Evolutionary conservation across 2,329 filamentous ascomycete genomes (phyloP).

Genomic region (Coleophoma eucalyptorum): DNA sequence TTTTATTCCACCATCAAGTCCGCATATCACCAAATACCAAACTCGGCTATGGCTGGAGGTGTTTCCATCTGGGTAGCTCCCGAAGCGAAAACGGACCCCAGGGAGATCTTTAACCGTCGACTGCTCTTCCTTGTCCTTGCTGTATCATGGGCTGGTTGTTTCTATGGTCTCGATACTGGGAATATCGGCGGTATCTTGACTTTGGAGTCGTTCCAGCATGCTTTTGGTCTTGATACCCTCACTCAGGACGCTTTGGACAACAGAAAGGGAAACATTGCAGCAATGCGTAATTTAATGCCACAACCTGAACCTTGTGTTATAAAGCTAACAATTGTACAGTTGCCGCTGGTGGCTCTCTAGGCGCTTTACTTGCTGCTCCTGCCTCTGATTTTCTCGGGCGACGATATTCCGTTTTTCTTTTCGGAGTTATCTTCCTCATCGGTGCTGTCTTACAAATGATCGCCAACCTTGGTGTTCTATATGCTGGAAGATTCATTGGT

Average conservation of each 20-base stretch:
- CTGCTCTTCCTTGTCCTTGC: background rate
- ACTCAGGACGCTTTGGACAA: background rate
- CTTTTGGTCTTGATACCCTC: constrained; percentile 1
- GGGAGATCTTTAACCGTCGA: constrained; percentile 1
- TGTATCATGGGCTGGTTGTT: background rate
- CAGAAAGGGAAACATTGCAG: constrained; percentile 1
- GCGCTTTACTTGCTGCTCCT: background rate
- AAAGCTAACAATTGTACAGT: background rate
- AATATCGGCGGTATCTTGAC: constrained; percentile 2
- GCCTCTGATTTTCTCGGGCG: background rate
- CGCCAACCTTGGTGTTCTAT: background rate
- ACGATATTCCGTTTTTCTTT: background rate
- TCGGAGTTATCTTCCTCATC: background rate
- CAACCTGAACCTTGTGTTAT: background rate
- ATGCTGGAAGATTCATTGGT: constrained; percentile 1
- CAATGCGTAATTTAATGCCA: background rate
- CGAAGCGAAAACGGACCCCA: constrained; percentile 1
- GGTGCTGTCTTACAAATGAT: constrained; percentile 1
- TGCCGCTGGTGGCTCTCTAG: background rate
- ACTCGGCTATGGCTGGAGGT: background rate
- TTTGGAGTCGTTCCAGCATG: background rate
- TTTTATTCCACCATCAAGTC: background rate
- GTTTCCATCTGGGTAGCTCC: constrained; percentile 1
- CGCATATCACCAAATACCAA: background rate
- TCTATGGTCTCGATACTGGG: constrained; percentile 3